Evolutionary conservation across 139 green algal species (phyloP), one percentile per base, ranked within the genome.

Genomic region (Chlorella sp.): DNA sequence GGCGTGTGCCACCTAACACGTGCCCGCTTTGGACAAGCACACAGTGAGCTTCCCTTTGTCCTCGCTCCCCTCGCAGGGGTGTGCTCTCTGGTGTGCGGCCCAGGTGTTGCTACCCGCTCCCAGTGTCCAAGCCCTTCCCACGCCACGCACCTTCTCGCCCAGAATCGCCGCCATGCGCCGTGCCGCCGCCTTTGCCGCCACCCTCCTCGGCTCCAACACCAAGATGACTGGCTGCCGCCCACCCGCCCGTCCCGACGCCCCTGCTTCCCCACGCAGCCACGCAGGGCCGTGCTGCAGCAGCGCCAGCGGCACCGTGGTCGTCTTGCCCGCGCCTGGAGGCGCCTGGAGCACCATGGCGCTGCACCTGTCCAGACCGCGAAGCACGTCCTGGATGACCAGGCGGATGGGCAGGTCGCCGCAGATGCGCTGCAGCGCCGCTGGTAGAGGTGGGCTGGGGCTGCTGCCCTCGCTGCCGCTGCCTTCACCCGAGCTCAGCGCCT

Each of bases 311-410:
- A 92, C 77, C 26, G 76, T 72, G 0, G 87, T 90, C 3, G 87
- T 92, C 74, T 92, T 92, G 27, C 87, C 87, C 10, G 87, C 87
- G 1, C 87, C 87, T 1, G 87, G 87, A 0, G 87, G 85, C 1
- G 87, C 87, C 42, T 55, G 42, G 10, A 55, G 42, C 42, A 55
- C 42, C 42, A 17, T 17, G 17, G 10, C 42, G 17, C 42, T 55
- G 42, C 17, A 17, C 10, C 42, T 55, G 42, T 55, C 42, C 42
- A 55, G 42, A 10, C 10, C 42, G 17, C 17, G 17, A 10, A 55
- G 42, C 10, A 55, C 17, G 10, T 55, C 42, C 42, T n/a, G n/a
- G n/a, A 55, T 55, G 42, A 55, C 42, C 42, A 55, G 10, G 10
- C 17, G 42, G 42, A 55, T 55, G 42, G 42, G 42, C 42, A 55